phyloP scores from a whole-genome alignment of 2,329 filamentous ascomycete genomes.

The Cladosporium halotolerans region DNA sequence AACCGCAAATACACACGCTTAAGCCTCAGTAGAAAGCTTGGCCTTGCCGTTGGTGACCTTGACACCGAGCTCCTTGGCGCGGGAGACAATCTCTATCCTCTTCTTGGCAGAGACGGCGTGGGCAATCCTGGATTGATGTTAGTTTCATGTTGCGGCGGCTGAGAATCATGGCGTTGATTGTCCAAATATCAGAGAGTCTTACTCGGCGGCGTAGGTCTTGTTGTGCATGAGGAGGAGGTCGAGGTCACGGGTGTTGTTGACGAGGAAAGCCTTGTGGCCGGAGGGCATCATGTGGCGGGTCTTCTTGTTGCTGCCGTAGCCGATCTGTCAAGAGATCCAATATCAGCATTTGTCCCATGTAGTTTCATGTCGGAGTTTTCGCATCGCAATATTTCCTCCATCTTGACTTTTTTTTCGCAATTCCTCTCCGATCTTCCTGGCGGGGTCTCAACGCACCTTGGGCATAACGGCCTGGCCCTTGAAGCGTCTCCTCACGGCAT shows the following conservation, averaged over 20 bases:
- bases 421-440: constrained; percentile 8
- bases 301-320: constrained; percentile 99
- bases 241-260: constrained; percentile 92
- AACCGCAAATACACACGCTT: constrained; percentile 22
- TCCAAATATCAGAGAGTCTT: constrained; percentile 39
- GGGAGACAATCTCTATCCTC: constrained; percentile 94
- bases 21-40: constrained; percentile 91
- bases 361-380: constrained; percentile 9
- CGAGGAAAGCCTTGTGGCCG: constrained; percentile 99
- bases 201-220: constrained; percentile 98
- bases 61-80: constrained; percentile 96
- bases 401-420: constrained; percentile 4
- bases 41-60: constrained; percentile 99
- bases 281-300: constrained; percentile 98
- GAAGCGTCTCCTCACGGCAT: constrained; percentile 94
- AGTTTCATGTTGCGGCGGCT: constrained; percentile 24
- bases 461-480: constrained; percentile 94
- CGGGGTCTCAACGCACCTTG: constrained; percentile 64
- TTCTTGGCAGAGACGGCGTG: constrained; percentile 98
- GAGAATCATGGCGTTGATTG: too few relatives aligned
- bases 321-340: constrained; percentile 60
- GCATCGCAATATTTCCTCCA: not conserved
- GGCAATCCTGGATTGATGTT: constrained; percentile 65
- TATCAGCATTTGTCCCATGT: constrained; percentile 13
- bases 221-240: constrained; percentile 99